A percentile compares a stretch with the other conserved stretches of the same genome.
phyloP scores from a whole-genome alignment of 805 yeast genomes.

The Spathaspora girioi region DNA sequence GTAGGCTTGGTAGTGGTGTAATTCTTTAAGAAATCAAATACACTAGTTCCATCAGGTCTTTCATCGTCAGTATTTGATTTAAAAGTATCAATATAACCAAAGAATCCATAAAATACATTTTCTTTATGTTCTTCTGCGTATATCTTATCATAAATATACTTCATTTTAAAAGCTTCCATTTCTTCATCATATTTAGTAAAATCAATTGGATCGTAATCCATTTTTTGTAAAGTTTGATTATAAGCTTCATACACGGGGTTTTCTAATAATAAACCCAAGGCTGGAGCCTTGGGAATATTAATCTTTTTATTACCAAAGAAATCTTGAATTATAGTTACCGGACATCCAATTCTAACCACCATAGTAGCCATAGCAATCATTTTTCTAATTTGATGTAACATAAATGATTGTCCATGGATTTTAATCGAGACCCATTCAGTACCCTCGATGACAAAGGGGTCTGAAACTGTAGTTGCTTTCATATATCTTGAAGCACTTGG shows the following conservation, averaged over 20 bases:
- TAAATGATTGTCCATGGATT: slow-evolving; percentile 96
- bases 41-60: slow-evolving; percentile 50
- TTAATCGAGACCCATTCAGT: slow-evolving; percentile 96
- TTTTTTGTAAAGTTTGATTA: slow-evolving; percentile 63
- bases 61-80: slow-evolving; percentile 32
- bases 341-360: slow-evolving; percentile 82
- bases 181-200: slow-evolving; percentile 63
- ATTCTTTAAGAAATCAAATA: slow-evolving; percentile 52
- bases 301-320: slow-evolving; percentile 73
- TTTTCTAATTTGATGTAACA: slow-evolving; percentile 96
- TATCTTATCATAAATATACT: slow-evolving; percentile 86
- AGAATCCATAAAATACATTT: slow-evolving; percentile 86
- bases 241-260: slow-evolving; percentile 88
- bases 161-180: slow-evolving; percentile 84
- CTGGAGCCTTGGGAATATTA: slow-evolving; percentile 97
- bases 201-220: slow-evolving; percentile 74
- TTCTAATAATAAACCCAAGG: slow-evolving; percentile 85
- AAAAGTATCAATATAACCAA: slow-evolving; percentile 83
- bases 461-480: slow-evolving; percentile 74
- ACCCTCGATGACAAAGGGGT: slow-evolving; percentile 86
- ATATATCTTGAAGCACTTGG: slow-evolving; percentile 82
- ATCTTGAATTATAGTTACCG: slow-evolving; percentile 67
- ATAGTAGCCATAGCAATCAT: slow-evolving; percentile 96
- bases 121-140: slow-evolving; percentile 87
- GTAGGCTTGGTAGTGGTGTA: slow-evolving; percentile 3